Percentiles rank a stretch among this genome's conserved stretches.
phyloP scores from a whole-genome alignment of 176 grass and related monocot genomes.

The Cocos nucifera region DNA sequence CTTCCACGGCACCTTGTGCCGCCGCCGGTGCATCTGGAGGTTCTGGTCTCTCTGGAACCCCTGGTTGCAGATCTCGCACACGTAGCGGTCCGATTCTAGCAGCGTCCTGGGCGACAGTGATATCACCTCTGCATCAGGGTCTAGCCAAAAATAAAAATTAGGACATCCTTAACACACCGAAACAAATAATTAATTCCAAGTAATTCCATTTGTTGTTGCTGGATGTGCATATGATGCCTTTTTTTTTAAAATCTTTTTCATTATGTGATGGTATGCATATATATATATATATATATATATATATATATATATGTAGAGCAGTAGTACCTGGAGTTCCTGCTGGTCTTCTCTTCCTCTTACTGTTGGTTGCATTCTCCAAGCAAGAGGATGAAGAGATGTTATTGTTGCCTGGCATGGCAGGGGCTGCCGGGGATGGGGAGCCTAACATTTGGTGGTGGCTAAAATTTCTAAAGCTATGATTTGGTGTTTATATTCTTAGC shows the following conservation, averaged over 20 bases:
- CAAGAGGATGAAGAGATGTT: conserved; percentile 2
- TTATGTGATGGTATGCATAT: too few relatives aligned
- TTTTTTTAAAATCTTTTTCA: too few relatives aligned
- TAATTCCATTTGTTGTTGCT: too few relatives aligned
- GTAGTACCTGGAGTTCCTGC: conserved; percentile 3
- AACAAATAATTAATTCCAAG: too few relatives aligned
- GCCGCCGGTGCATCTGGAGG: conserved; percentile 89
- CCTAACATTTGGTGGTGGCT: conserved; percentile 51
- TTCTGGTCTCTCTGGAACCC: conserved; percentile 90
- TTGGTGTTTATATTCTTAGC: background rate
- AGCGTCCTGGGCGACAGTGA: conserved; percentile 74
- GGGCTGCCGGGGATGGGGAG: conserved; percentile 7
- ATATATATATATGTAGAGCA: too few relatives aligned
- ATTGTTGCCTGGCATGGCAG: too few relatives aligned
- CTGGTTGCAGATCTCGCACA: conserved; percentile 92
- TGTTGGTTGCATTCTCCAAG: conserved; percentile 28
- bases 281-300: too few relatives aligned
- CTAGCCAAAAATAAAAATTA: conserved; percentile 10
- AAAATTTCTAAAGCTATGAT: too few relatives aligned
- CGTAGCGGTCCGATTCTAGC: conserved; percentile 81
- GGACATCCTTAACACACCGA: too few relatives aligned
- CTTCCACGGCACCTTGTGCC: conserved; percentile 87
- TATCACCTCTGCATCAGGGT: conserved; percentile 87
- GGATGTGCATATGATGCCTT: too few relatives aligned
- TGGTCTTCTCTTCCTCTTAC: conserved; percentile 47